Base-by-base conservation (phyloP, 768 basidiomycete genomes). In the Mycena galopus region DNA sequence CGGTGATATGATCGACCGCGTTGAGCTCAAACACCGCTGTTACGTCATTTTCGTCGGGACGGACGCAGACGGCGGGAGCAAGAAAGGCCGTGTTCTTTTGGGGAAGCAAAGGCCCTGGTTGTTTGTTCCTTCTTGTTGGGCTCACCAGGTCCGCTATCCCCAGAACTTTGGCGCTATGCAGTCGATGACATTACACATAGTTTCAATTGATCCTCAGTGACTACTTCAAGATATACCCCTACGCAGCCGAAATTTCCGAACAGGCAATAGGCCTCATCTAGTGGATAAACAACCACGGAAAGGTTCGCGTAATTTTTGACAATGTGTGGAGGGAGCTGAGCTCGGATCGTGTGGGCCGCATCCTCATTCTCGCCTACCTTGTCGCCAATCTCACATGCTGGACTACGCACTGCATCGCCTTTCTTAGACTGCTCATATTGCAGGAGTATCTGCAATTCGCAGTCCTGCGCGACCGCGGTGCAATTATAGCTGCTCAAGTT, bases 401-500 rank as follows among this genome's bases (percentile, higher is more conserved):
- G 44, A 47, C 44, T 21, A 47, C 44, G 8, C 44, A 47, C 17
- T 47, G 44, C 44, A n/a, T 47, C 44, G 44, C 44, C 16, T 47
- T 47, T 11, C 5, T 47, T 8, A 5, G 44, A 19, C 44, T 47
- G 7, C 44, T 47, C 44, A 21, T n/a, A 47, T n/a, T 47, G 44
- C 44, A n/a, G 21, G 44, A 47, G 7, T 47, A 47, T 23, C 6
- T 47, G 21, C 44, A 47, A n/a, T 23, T 47, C 44, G 44, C 44
- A n/a, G 44, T 47, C 8, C 19, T 47, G 67, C 65, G 16, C 71
- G 70, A 23, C 62, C 44, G 44, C 4, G 44, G 19, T 3, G 72
- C 57, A 16, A 55, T 73, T 25, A 56, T 73, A 0, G 27, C 44
- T 6, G 72, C 72, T 7, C 47, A 73, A 37, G 59, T 73, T 55